Conservation (phyloP, 2,329 filamentous ascomycete species). For the Plectosphaerella plurivora region DNA sequence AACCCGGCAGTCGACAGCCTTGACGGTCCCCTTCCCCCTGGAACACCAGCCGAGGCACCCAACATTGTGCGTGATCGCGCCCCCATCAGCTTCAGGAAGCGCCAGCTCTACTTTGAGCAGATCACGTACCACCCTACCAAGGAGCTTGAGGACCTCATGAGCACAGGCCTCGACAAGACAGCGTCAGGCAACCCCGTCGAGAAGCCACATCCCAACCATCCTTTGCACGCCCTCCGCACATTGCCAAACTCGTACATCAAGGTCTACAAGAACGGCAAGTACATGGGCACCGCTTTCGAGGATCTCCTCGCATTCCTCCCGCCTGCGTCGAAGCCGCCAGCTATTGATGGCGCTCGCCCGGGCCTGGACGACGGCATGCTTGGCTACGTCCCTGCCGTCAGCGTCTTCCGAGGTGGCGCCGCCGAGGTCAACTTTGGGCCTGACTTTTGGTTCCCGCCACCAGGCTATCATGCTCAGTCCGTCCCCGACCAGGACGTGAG, state of each 20-base stretch:
- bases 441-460: slow-evolving; percentile 84
- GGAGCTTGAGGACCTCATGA: slow-evolving; percentile 81
- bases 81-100: slow-evolving; percentile 84
- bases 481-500: slow-evolving; percentile 41
- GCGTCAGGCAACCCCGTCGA: slow-evolving; percentile 42
- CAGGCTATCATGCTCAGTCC: slow-evolving; percentile 36
- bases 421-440: slow-evolving; percentile 94
- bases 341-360: slow-evolving; percentile 71
- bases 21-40: slow-evolving; percentile 47
- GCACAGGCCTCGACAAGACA: slow-evolving; percentile 45
- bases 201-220: slow-evolving; percentile 67
- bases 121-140: slow-evolving; percentile 85
- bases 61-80: slow-evolving; percentile 95
- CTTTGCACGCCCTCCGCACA: slow-evolving; percentile 71
- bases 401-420: slow-evolving; percentile 85
- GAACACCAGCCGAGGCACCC: slow-evolving; percentile 33
- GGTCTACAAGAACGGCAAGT: slow-evolving; percentile 86
- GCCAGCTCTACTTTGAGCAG: slow-evolving; percentile 86
- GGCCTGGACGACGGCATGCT: slow-evolving; percentile 92
- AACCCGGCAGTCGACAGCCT: slow-evolving; percentile 77
- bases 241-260: slow-evolving; percentile 82
- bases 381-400: slow-evolving; percentile 92
- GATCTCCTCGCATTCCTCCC: slow-evolving; percentile 88
- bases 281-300: slow-evolving; percentile 83
- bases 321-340: slow-evolving; percentile 72